phyloP scores from a whole-genome alignment of 2,329 filamentous ascomycete genomes.

The Chaetomiaceae sp. region DNA sequence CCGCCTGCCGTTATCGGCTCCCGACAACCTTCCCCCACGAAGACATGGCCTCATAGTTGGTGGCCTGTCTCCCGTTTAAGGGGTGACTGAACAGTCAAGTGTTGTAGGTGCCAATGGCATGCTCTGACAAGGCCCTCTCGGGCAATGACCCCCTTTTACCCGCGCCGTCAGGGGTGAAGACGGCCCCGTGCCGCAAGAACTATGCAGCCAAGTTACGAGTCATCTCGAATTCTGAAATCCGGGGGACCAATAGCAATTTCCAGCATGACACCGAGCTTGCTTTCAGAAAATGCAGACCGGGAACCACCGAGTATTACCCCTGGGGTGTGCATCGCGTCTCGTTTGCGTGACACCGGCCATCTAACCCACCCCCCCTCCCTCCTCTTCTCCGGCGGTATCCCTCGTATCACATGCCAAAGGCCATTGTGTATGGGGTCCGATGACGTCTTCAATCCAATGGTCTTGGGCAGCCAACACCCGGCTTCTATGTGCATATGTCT shows the following conservation, averaged over 20 bases:
- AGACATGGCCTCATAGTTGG: background rate
- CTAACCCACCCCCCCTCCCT: too few relatives aligned
- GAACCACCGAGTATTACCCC: background rate
- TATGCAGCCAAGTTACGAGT: background rate
- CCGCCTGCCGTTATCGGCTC: background rate
- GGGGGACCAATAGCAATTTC: background rate
- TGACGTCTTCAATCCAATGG: too few relatives aligned
- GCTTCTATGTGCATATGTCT: too few relatives aligned
- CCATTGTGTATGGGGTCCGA: too few relatives aligned
- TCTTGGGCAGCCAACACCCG: too few relatives aligned
- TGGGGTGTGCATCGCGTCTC: background rate
- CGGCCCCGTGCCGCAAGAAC: constrained; percentile 1
- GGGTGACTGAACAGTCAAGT: background rate
- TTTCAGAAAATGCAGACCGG: background rate
- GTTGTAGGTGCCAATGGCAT: background rate
- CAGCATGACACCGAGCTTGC: too few relatives aligned
- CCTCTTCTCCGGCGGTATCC: too few relatives aligned
- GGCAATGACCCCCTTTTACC: constrained; percentile 9
- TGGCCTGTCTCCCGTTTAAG: background rate
- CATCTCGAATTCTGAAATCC: background rate
- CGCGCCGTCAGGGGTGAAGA: background rate
- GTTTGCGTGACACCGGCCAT: background rate
- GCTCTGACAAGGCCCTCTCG: background rate
- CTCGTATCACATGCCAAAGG: too few relatives aligned
- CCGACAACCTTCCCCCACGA: background rate